Evolutionary conservation across 345 rosid genomes (phyloP), one percentile per base, ranked within the genome.

Genomic region (Rhizophora apiculata): DNA sequence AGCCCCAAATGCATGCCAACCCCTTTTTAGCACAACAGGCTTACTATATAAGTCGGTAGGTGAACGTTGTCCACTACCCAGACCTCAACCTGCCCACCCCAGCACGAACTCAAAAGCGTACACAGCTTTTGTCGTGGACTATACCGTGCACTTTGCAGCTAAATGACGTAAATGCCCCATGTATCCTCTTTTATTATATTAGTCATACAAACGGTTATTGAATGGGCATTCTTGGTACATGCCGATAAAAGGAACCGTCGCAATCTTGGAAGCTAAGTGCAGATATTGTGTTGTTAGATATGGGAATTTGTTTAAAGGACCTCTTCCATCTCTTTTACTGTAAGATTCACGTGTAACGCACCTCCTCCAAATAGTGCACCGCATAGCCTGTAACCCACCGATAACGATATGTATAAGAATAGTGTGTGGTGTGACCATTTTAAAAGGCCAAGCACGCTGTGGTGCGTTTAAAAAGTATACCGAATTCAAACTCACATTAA

Each of bases 261-360:
- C 30, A 61, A 20, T 39, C 60, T 22, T 31, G 43, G 24, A 48
- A 21, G 5, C 64, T 39, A 19, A 27, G 20, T 39, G 37, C 5
- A 2, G 10, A n/a, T 53, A n/a, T 53, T 54, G 29, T 15, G 60
- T 10, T 8, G 29, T 21, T 56, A 56, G 15, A 15, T 24, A 8
- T 20, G 24, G 8, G 24, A 2, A 53, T n/a, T 11, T 16, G 26
- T 56, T 46, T 55, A 31, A 3, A 29, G 49, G 30, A 67, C 21
- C 46, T 59, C 22, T 15, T 21, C 65, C 36, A 56, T 75, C 62
- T 52, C 57, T 48, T 61, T 20, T 22, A 54, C 74, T 60, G 74
- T 65, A 63, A 67, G 65, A 31, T 75, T 83, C 68, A 81, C 82
- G 82, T 81, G 82, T 70, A 75, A 55, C 72, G 83, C 82, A 80